Evolutionary conservation across 257 asterid genomes (phyloP), one percentile per base, ranked within the genome.

Genomic region (Nyctanthes arbortristis): DNA sequence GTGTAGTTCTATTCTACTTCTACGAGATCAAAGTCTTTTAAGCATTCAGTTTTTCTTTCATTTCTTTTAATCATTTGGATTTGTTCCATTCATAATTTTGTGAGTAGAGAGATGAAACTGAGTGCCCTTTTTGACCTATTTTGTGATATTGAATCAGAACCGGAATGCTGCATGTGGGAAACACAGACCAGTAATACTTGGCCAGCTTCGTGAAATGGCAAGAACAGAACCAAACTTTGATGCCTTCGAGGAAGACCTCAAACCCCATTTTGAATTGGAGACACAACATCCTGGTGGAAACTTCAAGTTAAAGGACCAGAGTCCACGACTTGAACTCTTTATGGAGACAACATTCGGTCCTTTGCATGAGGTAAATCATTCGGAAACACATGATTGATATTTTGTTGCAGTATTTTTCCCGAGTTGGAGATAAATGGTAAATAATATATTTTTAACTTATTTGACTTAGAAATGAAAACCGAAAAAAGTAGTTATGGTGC

Each of bases 101-200:
- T 34, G 3, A 18, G 2, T 22, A 6, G n/a, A n/a, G n/a, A n/a
- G n/a, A n/a, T n/a, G n/a, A n/a, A n/a, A n/a, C n/a, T n/a, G 59
- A 52, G 59, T n/a, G n/a, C 57, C 30, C 61, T 66, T 54, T 35
- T 31, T 78, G 34, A 73, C 68, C 61, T 67, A 29, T 32, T 58
- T 43, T 3, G 61, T 64, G 43, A 31, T 73, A 45, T 75, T 77
- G 65, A 58, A 62, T 73, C 80, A 94, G 99, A 94, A 94, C 65
- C 94, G 99, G 40, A 91, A 94, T 82, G 88, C 93, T 10, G 75
- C 80, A 0, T 94, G 96, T 75, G 99, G 99, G 24, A 82, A 81
- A 75, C 80, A 91, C 81, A 94, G 88, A 74, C 95, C 81, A 72
- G 97, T 91, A 56, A 85, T 94, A 65, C 84, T 91, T 59, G 1